These are phyloP conservation scores for Phyllosticta ampelicida DNA, from an alignment of 2,329 filamentous ascomycete species.

Conservation along the genomic window DNA sequence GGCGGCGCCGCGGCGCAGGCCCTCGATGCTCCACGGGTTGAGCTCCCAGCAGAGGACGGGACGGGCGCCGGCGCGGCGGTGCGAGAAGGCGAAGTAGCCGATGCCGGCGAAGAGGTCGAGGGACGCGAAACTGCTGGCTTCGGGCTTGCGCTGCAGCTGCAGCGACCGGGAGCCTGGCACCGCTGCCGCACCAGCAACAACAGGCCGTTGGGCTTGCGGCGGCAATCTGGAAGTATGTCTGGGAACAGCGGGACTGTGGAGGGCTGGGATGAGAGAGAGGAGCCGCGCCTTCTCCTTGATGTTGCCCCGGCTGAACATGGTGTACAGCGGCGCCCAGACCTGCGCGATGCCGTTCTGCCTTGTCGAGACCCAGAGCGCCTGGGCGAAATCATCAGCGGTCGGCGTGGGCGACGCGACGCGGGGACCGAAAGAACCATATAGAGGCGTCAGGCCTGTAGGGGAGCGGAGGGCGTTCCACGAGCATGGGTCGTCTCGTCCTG, in stretches of 20 bases:
- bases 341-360: constrained; percentile 68
- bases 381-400: constrained; percentile 45
- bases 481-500: constrained; percentile 13
- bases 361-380: constrained; percentile 68
- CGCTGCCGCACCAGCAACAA: no score
- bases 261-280: constrained; percentile 35
- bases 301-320: constrained; percentile 92
- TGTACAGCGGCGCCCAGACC: constrained; percentile 79
- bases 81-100: constrained; percentile 86
- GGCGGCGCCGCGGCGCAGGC: constrained; percentile 30
- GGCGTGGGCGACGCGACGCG: constrained; percentile 12
- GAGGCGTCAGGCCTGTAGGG: constrained; percentile 56
- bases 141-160: constrained; percentile 13
- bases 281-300: constrained; percentile 78
- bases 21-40: constrained; percentile 48
- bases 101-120: constrained; percentile 88
- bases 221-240: no score
- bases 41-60: constrained; percentile 80
- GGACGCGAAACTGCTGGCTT: constrained; percentile 16
- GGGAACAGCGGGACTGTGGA: neutral
- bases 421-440: constrained; percentile 67
- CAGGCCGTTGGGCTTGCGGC: no score
- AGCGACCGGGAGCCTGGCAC: no score
- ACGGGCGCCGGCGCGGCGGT: constrained; percentile 56
- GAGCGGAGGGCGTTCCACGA: constrained; percentile 57